A percentile compares a stretch with the other conserved stretches of the same genome.
phyloP scores from a whole-genome alignment of 2,329 filamentous ascomycete genomes.

The Xylaria polymorpha region DNA sequence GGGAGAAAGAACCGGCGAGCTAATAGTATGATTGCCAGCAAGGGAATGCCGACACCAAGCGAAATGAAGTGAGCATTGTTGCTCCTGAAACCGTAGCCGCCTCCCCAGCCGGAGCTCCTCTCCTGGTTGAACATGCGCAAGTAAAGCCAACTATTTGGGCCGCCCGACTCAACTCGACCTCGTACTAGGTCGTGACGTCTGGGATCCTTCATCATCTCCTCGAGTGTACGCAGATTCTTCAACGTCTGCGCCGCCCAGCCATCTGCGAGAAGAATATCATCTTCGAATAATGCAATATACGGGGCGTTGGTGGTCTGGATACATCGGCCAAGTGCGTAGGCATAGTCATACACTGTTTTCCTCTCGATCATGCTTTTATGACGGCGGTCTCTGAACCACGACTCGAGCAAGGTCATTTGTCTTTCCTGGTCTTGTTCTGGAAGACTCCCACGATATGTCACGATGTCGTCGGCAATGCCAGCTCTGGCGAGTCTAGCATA shows the following conservation, averaged over 20 bases:
- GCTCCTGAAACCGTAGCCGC: slow-evolving; percentile 47
- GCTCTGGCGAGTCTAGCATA: slow-evolving; percentile 39
- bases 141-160: slow-evolving; percentile 49
- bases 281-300: slow-evolving; percentile 50
- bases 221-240: slow-evolving; percentile 43
- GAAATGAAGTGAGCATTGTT: slow-evolving; percentile 50
- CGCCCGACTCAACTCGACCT: slow-evolving; percentile 43
- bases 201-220: slow-evolving; percentile 48
- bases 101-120: slow-evolving; percentile 48
- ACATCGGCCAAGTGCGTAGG: slow-evolving; percentile 47
- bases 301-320: slow-evolving; percentile 46
- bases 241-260: slow-evolving; percentile 48
- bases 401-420: slow-evolving; percentile 41
- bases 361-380: slow-evolving; percentile 45
- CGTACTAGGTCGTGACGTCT: slow-evolving; percentile 41
- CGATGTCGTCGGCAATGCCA: slow-evolving; percentile 46
- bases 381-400: slow-evolving; percentile 39
- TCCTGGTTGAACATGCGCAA: slow-evolving; percentile 51
- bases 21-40: slow-evolving; percentile 41
- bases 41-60: slow-evolving; percentile 42
- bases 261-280: slow-evolving; percentile 50
- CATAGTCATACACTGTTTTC: slow-evolving; percentile 49
- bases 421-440: slow-evolving; percentile 36
- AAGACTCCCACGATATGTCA: slow-evolving; percentile 45
- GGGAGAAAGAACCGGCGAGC: slow-evolving; percentile 41